These are phyloP conservation scores for Hamigera avellanea DNA, from an alignment of 495 filamentous ascomycete species.

Conservation along the genomic window DNA sequence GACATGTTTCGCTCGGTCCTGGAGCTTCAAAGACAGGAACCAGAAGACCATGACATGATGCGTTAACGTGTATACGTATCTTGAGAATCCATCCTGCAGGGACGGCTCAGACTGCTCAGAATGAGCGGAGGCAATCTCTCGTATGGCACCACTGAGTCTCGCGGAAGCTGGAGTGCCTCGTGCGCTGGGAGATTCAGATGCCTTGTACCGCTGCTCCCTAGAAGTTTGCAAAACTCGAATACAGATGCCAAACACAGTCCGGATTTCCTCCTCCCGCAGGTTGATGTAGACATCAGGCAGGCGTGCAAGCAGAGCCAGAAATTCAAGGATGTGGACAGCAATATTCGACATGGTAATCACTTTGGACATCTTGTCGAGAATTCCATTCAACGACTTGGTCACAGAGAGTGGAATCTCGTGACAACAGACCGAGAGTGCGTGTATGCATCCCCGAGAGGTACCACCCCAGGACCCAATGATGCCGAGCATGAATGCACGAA, in stretches of 20 bases:
- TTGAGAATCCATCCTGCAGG: conserved; percentile 35
- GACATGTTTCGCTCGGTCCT: conserved; percentile 72
- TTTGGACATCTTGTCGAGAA: conserved; percentile 85
- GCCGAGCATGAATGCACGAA: conserved; percentile 71
- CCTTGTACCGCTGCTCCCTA: conserved; percentile 41
- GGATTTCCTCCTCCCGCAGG: conserved; percentile 77
- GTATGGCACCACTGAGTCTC: conserved; percentile 30
- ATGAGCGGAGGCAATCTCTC: conserved; percentile 24
- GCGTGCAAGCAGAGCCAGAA: conserved; percentile 75
- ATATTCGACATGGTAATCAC: conserved; percentile 87
- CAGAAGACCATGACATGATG: conserved; percentile 95
- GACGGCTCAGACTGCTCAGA: conserved; percentile 19
- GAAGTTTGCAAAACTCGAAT: conserved; percentile 80
- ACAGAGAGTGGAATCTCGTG: conserved; percentile 80
- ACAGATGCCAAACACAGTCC: conserved; percentile 87
- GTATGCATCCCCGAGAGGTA: conserved; percentile 82
- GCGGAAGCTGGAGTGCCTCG: conserved; percentile 17
- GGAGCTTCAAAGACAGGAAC: conserved; percentile 79
- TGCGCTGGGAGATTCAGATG: conserved; percentile 18
- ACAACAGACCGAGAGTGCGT: conserved; percentile 86
- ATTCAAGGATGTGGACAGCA: conserved; percentile 90
- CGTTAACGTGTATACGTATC: conserved; percentile 85
- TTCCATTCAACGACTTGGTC: conserved; percentile 66
- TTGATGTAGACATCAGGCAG: conserved; percentile 77
- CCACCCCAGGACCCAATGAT: conserved; percentile 72